A percentile compares a stretch with the other conserved stretches of the same genome.
Conservation (phyloP, 305 asterid genomes). For the Ilex paraguariensis region DNA sequence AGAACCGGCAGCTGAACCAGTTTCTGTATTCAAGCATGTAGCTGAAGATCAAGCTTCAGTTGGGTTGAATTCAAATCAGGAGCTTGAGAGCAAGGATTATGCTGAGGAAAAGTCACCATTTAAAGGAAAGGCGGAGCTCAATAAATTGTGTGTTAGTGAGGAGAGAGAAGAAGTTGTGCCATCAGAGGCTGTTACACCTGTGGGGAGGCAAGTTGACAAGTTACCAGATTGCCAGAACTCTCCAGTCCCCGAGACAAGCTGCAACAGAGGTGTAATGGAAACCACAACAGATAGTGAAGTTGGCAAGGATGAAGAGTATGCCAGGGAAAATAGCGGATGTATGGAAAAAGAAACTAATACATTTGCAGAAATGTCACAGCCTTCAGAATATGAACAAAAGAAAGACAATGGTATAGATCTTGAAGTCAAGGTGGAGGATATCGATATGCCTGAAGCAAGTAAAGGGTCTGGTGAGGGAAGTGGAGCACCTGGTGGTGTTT, state of each 20-base stretch:
- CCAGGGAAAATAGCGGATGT: conserved; percentile 25
- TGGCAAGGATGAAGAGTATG: conserved; percentile 26
- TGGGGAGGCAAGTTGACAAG: conserved; percentile 25
- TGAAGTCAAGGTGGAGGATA: conserved; percentile 38
- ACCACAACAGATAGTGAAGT: conserved; percentile 27
- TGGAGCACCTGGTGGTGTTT: conserved; percentile 29
- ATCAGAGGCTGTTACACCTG: conserved; percentile 34
- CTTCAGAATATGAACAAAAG: conserved; percentile 33
- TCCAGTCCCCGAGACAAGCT: conserved; percentile 20
- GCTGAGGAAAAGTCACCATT: conserved; percentile 25
- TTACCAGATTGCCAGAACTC: conserved; percentile 33
- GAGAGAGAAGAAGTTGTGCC: conserved; percentile 36
- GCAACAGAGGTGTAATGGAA: conserved; percentile 30
- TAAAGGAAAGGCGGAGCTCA: conserved; percentile 27
- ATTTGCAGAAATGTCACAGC: conserved; percentile 37
- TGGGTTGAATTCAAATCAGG: conserved; percentile 27
- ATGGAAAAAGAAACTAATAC: conserved; percentile 38
- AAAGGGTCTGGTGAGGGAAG: conserved; percentile 30
- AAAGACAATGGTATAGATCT: conserved; percentile 29
- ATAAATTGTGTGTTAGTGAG: conserved; percentile 26
- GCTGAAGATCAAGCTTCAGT: conserved; percentile 40
- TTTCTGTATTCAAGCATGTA: conserved; percentile 29
- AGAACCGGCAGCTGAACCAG: conserved; percentile 52
- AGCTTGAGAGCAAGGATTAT: conserved; percentile 21
- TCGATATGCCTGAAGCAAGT: conserved; percentile 18